These are phyloP conservation scores for Dittrichia graveolens DNA, from an alignment of 129 eudicot species.

Conservation along the genomic window DNA sequence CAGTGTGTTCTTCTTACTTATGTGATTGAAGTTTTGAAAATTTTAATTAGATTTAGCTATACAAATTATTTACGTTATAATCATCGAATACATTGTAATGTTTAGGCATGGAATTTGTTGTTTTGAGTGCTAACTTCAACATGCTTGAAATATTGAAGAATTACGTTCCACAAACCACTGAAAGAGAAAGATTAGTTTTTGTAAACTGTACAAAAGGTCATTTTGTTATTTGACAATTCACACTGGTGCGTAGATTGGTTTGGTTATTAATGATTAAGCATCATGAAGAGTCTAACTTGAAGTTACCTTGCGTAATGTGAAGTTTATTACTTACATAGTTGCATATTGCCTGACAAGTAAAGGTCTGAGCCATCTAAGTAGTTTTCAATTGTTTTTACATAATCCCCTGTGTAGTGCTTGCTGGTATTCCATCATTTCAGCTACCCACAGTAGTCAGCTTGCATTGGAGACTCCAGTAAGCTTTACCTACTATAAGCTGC, in stretches of 20 bases:
- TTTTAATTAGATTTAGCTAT: background rate
- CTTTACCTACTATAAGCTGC: background rate
- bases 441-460: background rate
- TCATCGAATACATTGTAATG: background rate
- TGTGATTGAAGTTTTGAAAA: background rate
- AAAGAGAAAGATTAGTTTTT: background rate
- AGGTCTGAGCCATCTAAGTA: background rate
- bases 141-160: background rate
- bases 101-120: background rate
- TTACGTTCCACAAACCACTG: background rate
- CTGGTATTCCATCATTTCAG: background rate
- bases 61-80: background rate
- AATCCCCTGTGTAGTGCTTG: background rate
- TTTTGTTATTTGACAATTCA: conserved; percentile 7
- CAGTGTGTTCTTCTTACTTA: conserved; percentile 9
- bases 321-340: background rate
- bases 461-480: background rate
- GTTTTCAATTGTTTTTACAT: background rate
- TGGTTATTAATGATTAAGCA: background rate
- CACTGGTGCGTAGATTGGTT: background rate
- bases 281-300: background rate
- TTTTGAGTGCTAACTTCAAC: background rate
- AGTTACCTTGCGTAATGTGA: background rate
- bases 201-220: background rate
- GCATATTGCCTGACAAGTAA: background rate